Conservation (phyloP, 2,329 filamentous ascomycete species). For the Botrytis squamosa region DNA sequence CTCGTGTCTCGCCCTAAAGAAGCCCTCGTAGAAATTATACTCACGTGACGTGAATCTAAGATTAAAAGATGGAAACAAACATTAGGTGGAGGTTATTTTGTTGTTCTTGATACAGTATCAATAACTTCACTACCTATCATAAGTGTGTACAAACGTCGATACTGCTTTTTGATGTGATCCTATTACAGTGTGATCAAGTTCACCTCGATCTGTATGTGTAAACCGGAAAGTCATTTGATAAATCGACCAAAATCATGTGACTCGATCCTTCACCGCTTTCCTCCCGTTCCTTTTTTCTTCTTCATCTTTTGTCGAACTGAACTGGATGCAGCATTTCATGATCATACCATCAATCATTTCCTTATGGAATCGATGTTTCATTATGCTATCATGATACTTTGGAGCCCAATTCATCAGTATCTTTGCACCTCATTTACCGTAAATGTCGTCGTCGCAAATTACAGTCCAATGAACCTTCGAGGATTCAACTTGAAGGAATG, state of each 20-base stretch:
- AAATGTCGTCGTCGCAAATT: not conserved
- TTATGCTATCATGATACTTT: not conserved
- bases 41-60: not conserved
- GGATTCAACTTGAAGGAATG: constrained; percentile 3
- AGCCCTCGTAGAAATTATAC: not conserved
- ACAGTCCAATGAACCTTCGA: not conserved
- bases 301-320: no score
- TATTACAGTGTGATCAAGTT: not conserved
- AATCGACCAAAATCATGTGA: not conserved
- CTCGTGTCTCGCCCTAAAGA: no score
- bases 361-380: not conserved
- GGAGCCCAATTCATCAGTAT: not conserved
- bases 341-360: not conserved
- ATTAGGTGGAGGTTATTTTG: not conserved
- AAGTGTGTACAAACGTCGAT: not conserved
- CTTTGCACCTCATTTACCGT: not conserved
- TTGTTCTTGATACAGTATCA: not conserved
- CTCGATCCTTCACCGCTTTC: not conserved
- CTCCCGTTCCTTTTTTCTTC: not conserved
- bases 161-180: not conserved
- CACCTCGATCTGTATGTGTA: not conserved
- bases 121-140: not conserved
- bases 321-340: not conserved
- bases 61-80: not conserved
- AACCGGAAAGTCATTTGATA: not conserved